Conservation (phyloP, 2,329 filamentous ascomycete species). For the Beauveria bassiana region DNA sequence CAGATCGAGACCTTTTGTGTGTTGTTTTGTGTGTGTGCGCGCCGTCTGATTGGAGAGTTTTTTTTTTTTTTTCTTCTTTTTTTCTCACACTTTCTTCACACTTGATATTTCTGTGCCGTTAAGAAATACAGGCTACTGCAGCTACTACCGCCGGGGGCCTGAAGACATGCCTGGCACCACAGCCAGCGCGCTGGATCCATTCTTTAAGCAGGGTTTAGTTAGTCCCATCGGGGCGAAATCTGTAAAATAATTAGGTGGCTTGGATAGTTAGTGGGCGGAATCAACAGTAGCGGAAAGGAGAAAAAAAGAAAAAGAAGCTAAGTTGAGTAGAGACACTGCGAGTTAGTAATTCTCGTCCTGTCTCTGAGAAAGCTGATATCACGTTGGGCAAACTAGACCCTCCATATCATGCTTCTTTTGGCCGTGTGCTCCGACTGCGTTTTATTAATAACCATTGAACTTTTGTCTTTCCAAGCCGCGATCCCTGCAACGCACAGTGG, state of each 20-base stretch:
- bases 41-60: not conserved
- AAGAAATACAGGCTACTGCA: constrained; percentile 1
- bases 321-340: not conserved
- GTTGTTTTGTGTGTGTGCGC: not conserved
- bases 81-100: not conserved
- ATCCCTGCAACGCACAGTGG: not conserved
- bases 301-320: not conserved
- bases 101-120: not conserved
- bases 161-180: not conserved
- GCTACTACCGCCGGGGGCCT: not conserved
- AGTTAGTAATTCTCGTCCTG: not conserved
- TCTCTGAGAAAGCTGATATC: not conserved
- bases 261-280: not conserved
- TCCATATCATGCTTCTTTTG: too few relatives aligned
- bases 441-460: not conserved
- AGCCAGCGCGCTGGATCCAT: constrained; percentile 6
- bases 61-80: not conserved
- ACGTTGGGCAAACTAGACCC: not conserved
- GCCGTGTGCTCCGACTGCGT: not conserved
- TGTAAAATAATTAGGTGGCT: constrained; percentile 3
- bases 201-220: constrained; percentile 4
- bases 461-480: not conserved
- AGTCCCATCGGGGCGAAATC: constrained; percentile 7
- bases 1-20: not conserved
- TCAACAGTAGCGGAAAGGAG: not conserved